Conservation (phyloP, 352 stramenopile genomes). For the Globisporangium nunn region DNA sequence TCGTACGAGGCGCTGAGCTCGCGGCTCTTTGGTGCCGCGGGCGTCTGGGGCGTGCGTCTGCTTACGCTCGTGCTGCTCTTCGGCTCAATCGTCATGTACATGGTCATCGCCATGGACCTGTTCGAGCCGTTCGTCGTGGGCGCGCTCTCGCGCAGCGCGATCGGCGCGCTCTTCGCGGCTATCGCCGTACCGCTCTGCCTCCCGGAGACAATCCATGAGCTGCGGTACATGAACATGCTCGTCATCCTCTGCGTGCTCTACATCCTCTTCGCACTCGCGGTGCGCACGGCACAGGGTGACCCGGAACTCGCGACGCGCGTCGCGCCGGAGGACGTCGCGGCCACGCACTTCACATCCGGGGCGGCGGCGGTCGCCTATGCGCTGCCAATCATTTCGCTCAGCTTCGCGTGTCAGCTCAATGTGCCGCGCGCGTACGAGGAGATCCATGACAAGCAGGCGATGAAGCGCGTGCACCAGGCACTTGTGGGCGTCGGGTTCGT, state of each 20-base stretch:
- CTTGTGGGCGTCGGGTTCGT: constrained; percentile 44
- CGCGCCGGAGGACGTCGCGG: constrained; percentile 24
- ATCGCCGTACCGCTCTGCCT: constrained; percentile 71
- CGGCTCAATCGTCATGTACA: constrained; percentile 75
- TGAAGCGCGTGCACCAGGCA: constrained; percentile 58
- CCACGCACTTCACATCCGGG: constrained; percentile 52
- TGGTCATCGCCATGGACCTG: constrained; percentile 81
- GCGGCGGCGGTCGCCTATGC: constrained; percentile 58
- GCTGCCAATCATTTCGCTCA: constrained; percentile 74
- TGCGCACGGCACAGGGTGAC: constrained; percentile 42
- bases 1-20: constrained; percentile 81
- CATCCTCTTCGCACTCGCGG: constrained; percentile 59
- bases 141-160: constrained; percentile 46
- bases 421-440: constrained; percentile 75
- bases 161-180: constrained; percentile 59
- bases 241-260: constrained; percentile 76
- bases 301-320: constrained; percentile 31
- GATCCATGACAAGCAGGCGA: constrained; percentile 61
- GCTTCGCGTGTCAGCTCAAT: constrained; percentile 78
- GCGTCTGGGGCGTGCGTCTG: constrained; percentile 68
- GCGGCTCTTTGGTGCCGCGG: constrained; percentile 52
- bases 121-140: constrained; percentile 67
- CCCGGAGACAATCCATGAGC: constrained; percentile 77
- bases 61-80: constrained; percentile 74
- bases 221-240: constrained; percentile 73